Conservation (phyloP, 495 filamentous ascomycete species). For the Penicillium chermesinum region DNA sequence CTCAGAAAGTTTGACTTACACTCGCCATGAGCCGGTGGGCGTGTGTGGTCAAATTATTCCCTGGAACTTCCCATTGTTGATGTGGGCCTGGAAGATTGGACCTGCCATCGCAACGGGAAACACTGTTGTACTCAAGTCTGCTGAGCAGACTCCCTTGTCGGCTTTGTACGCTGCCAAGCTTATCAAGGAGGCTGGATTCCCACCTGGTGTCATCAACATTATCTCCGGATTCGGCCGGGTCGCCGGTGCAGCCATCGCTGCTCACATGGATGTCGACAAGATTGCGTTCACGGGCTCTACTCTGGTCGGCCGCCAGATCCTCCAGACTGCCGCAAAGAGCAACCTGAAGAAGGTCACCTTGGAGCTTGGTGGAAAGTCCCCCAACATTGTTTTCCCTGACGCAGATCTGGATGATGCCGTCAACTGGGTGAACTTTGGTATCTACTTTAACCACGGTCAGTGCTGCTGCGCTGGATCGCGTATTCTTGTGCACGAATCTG, state of each 20-base stretch:
- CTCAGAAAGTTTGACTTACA: slow-evolving; percentile 78
- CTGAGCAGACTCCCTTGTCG: slow-evolving; percentile 7
- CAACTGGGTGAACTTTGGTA: slow-evolving; percentile 87
- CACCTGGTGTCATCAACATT: slow-evolving; percentile 82
- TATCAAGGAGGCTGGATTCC: slow-evolving; percentile 63
- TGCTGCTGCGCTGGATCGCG: slow-evolving; percentile 86
- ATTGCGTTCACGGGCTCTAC: slow-evolving; percentile 89
- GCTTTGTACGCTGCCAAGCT: background rate
- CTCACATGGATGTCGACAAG: slow-evolving; percentile 93
- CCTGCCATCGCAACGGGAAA: slow-evolving; percentile 5
- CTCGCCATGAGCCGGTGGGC: slow-evolving; percentile 79
- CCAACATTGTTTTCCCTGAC: slow-evolving; percentile 85
- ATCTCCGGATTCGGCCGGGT: slow-evolving; percentile 76
- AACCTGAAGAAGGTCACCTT: slow-evolving; percentile 92
- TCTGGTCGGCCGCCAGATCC: slow-evolving; percentile 71
- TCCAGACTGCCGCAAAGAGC: slow-evolving; percentile 78
- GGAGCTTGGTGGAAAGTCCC: slow-evolving; percentile 85
- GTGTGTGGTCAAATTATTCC: slow-evolving; percentile 91
- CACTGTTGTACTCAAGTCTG: slow-evolving; percentile 3
- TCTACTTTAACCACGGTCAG: slow-evolving; percentile 90
- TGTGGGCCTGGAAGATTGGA: slow-evolving; percentile 7
- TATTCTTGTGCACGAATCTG: slow-evolving; percentile 65
- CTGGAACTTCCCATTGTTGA: slow-evolving; percentile 68
- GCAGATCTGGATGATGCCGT: slow-evolving; percentile 84
- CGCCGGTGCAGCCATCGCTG: slow-evolving; percentile 77